Conservation (phyloP, 306 rosid species). For the Castanea mollissima region DNA sequence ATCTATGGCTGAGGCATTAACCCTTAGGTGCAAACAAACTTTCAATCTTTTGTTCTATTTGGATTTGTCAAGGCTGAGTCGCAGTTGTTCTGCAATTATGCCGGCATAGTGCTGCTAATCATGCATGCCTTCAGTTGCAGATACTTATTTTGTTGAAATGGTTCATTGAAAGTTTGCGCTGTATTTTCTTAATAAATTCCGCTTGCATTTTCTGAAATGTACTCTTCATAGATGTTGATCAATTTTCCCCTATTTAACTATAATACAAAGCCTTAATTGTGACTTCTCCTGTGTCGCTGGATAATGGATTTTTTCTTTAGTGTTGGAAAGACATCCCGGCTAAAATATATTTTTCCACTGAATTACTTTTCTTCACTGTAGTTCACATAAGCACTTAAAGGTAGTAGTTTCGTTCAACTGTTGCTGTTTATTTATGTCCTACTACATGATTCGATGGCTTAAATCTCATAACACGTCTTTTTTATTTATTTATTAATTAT, state of each 20-base stretch:
- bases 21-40: background rate
- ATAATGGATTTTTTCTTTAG: background rate
- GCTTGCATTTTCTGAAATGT: background rate
- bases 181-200: background rate
- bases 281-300: background rate
- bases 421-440: background rate
- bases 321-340: background rate
- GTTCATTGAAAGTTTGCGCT: background rate
- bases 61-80: background rate
- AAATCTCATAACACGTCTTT: conserved; percentile 3
- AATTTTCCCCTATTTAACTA: background rate
- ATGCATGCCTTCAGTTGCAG: background rate
- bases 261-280: background rate
- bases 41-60: background rate
- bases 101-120: background rate
- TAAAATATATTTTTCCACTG: too few species aligned
- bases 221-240: background rate
- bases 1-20: background rate
- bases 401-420: background rate
- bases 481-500: background rate
- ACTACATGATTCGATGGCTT: background rate
- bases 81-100: background rate
- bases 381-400: background rate
- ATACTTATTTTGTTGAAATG: background rate
- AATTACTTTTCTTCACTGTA: background rate